Conservation (phyloP, 305 asterid genomes). For the Fraxinus greggii region DNA sequence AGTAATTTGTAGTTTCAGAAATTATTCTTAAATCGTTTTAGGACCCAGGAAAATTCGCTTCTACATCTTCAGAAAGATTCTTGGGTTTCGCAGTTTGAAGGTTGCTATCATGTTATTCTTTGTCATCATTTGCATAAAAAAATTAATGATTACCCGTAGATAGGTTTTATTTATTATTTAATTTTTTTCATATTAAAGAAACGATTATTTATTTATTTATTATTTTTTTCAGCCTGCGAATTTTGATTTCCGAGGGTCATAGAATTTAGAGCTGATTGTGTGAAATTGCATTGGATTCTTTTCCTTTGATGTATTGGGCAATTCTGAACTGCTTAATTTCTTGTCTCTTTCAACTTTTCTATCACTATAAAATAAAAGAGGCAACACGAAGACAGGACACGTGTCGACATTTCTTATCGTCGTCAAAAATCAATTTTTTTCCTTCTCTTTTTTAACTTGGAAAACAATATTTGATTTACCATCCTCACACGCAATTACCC, state of each 20-base stretch:
- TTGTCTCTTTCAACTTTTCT: background rate
- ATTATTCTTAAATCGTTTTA: too few species aligned
- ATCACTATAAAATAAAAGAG: too few species aligned
- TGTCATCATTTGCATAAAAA: background rate
- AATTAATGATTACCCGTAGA: background rate
- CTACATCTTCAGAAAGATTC: background rate
- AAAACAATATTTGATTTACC: too few species aligned
- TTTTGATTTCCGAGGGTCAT: background rate
- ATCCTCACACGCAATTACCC: too few species aligned
- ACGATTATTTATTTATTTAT: too few species aligned
- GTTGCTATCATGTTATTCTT: background rate
- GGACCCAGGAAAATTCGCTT: background rate
- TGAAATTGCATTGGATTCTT: background rate
- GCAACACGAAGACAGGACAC: too few species aligned
- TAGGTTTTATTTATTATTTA: too few species aligned
- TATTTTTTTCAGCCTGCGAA: background rate
- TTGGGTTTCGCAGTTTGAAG: background rate
- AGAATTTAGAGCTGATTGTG: background rate
- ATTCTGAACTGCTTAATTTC: background rate
- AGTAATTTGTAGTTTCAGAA: too few species aligned
- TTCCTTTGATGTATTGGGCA: background rate
- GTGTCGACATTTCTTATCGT: too few species aligned
- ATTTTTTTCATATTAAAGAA: too few species aligned
- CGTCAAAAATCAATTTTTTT: too few species aligned
- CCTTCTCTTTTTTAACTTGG: too few species aligned